These are phyloP conservation scores for Orbilia brochopaga DNA, from an alignment of 2,329 filamentous ascomycete genomes.

Conservation along the genomic window DNA sequence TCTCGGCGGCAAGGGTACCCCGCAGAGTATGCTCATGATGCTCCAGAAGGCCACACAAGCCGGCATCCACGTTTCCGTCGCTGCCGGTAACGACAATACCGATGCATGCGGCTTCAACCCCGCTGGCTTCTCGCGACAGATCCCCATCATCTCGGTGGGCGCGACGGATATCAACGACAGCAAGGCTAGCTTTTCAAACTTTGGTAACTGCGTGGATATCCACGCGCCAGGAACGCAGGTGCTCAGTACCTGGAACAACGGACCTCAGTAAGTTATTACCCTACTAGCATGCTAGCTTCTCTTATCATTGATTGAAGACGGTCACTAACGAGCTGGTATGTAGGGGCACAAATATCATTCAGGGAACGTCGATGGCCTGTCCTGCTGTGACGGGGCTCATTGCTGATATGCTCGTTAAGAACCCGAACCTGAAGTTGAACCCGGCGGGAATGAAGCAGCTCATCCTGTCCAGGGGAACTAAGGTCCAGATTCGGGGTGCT, in stretches of 20 bases:
- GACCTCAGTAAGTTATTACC: constrained; percentile 59
- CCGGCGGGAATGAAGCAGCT: constrained; percentile 51
- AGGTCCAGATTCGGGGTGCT: neutral
- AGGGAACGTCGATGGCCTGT: constrained; percentile 70
- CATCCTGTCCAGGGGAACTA: constrained; percentile 17
- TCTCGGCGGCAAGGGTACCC: constrained; percentile 61
- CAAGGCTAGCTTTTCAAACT: constrained; percentile 59
- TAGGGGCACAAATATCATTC: constrained; percentile 61
- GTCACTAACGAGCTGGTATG: constrained; percentile 4
- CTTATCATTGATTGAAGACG: neutral
- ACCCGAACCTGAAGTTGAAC: constrained; percentile 45
- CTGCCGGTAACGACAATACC: constrained; percentile 58
- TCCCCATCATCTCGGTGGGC: constrained; percentile 59
- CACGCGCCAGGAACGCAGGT: constrained; percentile 66
- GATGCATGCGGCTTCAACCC: constrained; percentile 55
- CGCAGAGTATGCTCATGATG: constrained; percentile 62
- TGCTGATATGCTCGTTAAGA: constrained; percentile 50
- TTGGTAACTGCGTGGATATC: constrained; percentile 64
- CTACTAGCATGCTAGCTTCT: constrained; percentile 57
- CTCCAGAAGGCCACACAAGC: constrained; percentile 60
- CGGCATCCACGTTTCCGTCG: constrained; percentile 59
- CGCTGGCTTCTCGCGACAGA: constrained; percentile 58
- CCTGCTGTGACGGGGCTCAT: constrained; percentile 60
- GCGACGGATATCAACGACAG: constrained; percentile 57
- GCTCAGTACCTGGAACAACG: constrained; percentile 62